These are phyloP conservation scores for Mycena albidolilacea DNA, from an alignment of 768 basidiomycete genomes.

Conservation along the genomic window DNA sequence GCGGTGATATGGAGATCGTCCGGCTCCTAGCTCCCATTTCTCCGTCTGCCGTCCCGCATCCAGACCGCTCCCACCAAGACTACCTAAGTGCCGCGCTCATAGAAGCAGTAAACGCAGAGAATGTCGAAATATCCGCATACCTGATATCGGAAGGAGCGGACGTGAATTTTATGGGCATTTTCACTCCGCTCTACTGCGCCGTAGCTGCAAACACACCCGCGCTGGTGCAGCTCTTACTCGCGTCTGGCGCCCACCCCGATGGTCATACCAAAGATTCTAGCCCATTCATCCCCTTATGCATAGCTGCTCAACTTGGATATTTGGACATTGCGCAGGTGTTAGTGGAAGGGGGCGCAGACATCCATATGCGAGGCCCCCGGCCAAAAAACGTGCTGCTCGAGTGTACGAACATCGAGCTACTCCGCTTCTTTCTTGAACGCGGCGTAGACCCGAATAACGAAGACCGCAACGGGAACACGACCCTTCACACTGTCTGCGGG, in stretches of 20 bases:
- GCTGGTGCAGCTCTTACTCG: not conserved
- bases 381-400: not conserved
- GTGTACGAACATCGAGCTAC: not conserved
- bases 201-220: not conserved
- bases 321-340: not conserved
- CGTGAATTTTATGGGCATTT: not conserved
- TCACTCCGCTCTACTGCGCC: not conserved
- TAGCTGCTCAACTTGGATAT: not conserved
- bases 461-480: not conserved
- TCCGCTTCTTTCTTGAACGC: conserved; percentile 2
- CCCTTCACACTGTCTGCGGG: not conserved
- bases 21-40: not conserved
- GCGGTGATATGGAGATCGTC: not conserved
- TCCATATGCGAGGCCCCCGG: not conserved
- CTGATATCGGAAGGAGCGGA: conserved; percentile 5
- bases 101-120: too few species aligned
- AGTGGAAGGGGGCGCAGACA: not conserved
- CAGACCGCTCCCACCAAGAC: not conserved
- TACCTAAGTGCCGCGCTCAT: not conserved
- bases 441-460: not conserved
- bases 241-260: not conserved
- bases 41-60: not conserved
- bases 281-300: not conserved
- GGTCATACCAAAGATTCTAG: not conserved
- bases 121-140: not conserved